Evolutionary conservation across 2,329 filamentous ascomycete species (phyloP).

Genomic region (Microascus cirrosus): DNA sequence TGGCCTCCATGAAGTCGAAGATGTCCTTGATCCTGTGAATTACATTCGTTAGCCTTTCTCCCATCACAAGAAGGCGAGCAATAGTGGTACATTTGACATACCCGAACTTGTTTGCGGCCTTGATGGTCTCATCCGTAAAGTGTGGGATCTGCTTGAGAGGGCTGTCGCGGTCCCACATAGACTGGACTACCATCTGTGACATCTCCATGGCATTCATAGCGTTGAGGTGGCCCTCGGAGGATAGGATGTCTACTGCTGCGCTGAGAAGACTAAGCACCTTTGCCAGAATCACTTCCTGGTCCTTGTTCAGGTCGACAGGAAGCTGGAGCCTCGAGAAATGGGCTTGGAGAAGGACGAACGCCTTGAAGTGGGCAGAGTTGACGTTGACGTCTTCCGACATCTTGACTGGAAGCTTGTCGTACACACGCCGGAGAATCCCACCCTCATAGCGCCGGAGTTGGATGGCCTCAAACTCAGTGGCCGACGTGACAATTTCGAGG

Average conservation of each 20-base stretch:
- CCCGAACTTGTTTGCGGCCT: constrained; percentile 69
- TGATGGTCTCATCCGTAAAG: constrained; percentile 74
- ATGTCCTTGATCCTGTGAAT: constrained; percentile 69
- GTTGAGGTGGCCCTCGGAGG: constrained; percentile 90
- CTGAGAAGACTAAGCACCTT: constrained; percentile 82
- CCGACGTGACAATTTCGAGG: constrained; percentile 91
- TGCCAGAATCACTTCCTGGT: constrained; percentile 78
- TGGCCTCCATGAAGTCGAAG: constrained; percentile 96
- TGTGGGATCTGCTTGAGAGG: constrained; percentile 97
- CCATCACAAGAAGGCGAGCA: not conserved
- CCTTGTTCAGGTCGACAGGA: constrained; percentile 88
- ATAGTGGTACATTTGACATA: constrained; percentile 30
- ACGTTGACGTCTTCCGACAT: constrained; percentile 68
- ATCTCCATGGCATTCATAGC: constrained; percentile 99
- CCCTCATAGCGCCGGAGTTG: constrained; percentile 93
- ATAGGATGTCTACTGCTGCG: constrained; percentile 88
- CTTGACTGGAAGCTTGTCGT: constrained; percentile 90
- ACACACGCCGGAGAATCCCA: constrained; percentile 76
- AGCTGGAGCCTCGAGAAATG: constrained; percentile 97
- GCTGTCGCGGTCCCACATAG: constrained; percentile 97
- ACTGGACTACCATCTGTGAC: constrained; percentile 97
- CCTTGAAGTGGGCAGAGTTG: constrained; percentile 96
- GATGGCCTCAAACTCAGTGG: constrained; percentile 90
- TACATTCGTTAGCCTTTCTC: constrained; percentile 17
- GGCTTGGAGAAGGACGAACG: constrained; percentile 91